Evolutionary conservation across 164 flowering plant species (phyloP), one percentile per base, ranked within the genome.

Genomic region (Chimonanthus salicifolius): DNA sequence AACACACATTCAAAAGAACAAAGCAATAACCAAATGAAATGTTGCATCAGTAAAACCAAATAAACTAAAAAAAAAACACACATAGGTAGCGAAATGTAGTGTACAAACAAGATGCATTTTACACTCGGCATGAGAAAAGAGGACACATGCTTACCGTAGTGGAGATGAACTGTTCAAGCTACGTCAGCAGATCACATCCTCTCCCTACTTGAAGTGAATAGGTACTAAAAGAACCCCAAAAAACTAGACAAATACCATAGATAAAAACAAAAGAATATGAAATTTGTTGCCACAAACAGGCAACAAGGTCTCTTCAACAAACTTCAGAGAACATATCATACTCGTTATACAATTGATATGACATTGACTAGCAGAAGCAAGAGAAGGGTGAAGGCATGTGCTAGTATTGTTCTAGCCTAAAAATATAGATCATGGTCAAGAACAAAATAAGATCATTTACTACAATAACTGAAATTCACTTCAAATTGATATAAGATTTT

Each of bases 171-270:
- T 86, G 86, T 65, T 84, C 72, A 92, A 63, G 79, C 80, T 83
- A 90, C 94, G 89, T 94, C 97, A 79, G 94, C 97, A 85, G 88
- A 84, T 80, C 90, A 84, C 89, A 88, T 86, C 96, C 86, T 84
- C 92, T 82, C 85, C 92, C 92, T 84, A 90, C 80, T 86, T 73
- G 86, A 89, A 84, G 86, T 82, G 85, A 85, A 88, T 82, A 87
- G 88, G 91, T 83, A 84, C 92, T 54, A 73, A 73, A 86, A 82
- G 84, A 79, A 71, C 74, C 58, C 79, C 82, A 82, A 82, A 77
- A 33, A 78, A 78, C 90, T 82, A 87, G 69, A 84, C 73, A 83
- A 68, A 72, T 65, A 69, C 66, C 70, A 70, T 67, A 51, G 64
- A 76, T 43, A 70, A 80, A 71, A 74, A 74, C 76, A 79, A 16